Percentiles rank a stretch among this genome's conserved stretches.
Evolutionary conservation across 345 rosid genomes (phyloP).

Genomic region (Mangifera indica): DNA sequence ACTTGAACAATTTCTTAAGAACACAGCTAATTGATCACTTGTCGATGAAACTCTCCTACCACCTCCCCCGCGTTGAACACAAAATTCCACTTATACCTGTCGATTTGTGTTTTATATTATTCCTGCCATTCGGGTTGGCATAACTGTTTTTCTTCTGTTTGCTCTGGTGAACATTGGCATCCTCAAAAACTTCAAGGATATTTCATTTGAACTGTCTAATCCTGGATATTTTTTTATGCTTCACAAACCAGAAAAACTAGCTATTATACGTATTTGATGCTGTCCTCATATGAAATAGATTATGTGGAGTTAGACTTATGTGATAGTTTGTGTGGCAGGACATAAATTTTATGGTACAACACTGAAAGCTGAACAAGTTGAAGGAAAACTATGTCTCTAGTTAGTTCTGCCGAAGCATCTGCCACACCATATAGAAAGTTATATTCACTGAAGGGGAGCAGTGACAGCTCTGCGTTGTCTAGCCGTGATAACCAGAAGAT

Average conservation of each 20-base stretch:
- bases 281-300: neutral
- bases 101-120: neutral
- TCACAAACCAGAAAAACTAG: neutral
- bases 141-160: neutral
- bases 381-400: slow-evolving; percentile 54
- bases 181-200: neutral
- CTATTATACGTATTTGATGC: neutral
- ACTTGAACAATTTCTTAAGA: too few relatives aligned
- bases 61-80: too few relatives aligned
- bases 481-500: slow-evolving; percentile 53
- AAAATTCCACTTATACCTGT: too few relatives aligned
- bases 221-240: slow-evolving; percentile 1
- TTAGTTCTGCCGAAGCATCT: slow-evolving; percentile 64
- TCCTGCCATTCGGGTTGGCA: neutral
- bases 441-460: slow-evolving; percentile 51
- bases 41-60: too few relatives aligned
- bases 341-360: slow-evolving; percentile 9
- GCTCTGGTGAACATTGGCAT: neutral
- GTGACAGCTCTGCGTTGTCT: slow-evolving; percentile 40
- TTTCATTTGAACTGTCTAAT: neutral
- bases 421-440: slow-evolving; percentile 49
- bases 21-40: too few relatives aligned
- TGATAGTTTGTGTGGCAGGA: slow-evolving; percentile 28
- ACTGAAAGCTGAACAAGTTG: slow-evolving; percentile 21
- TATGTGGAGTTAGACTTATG: neutral